Evolutionary conservation across 768 basidiomycete species (phyloP).

Genomic region (Mycena pura): DNA sequence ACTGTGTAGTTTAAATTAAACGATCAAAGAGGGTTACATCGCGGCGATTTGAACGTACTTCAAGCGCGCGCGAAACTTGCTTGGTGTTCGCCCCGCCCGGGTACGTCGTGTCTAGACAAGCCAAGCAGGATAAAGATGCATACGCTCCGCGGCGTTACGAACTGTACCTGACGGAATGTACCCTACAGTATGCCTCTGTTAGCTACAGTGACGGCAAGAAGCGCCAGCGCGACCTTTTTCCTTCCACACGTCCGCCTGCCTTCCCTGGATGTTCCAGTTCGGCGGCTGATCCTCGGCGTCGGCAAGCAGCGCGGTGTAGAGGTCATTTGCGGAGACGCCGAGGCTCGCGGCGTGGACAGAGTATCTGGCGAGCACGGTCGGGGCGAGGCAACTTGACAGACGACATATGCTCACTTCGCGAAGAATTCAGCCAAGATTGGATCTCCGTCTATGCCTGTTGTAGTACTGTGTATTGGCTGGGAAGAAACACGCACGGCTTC

Average conservation of each 20-base stretch:
- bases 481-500: conserved; percentile 56
- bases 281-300: conserved; percentile 64
- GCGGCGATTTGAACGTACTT: conserved; percentile 44
- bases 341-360: conserved; percentile 53
- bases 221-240: conserved; percentile 48
- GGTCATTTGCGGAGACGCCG: conserved; percentile 52
- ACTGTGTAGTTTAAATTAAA: conserved; percentile 38
- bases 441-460: conserved; percentile 58
- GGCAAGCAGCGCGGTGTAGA: conserved; percentile 63
- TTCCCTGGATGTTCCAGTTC: conserved; percentile 69
- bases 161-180: conserved; percentile 30
- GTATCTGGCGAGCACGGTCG: conserved; percentile 44
- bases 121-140: neutral
- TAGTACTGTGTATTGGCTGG: neutral
- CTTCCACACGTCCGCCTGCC: conserved; percentile 66
- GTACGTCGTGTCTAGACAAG: conserved; percentile 43
- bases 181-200: conserved; percentile 11
- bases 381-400: neutral
- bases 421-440: conserved; percentile 71
- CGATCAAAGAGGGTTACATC: conserved; percentile 3
- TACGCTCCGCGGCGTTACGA: neutral
- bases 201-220: neutral
- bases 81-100: conserved; percentile 64
- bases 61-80: conserved; percentile 67
- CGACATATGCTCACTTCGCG: conserved; percentile 53